Evolutionary conservation across 2,329 filamentous ascomycete species (phyloP), one percentile per base, ranked within the genome.

Genomic region (Myriosclerotinia scirpicola): DNA sequence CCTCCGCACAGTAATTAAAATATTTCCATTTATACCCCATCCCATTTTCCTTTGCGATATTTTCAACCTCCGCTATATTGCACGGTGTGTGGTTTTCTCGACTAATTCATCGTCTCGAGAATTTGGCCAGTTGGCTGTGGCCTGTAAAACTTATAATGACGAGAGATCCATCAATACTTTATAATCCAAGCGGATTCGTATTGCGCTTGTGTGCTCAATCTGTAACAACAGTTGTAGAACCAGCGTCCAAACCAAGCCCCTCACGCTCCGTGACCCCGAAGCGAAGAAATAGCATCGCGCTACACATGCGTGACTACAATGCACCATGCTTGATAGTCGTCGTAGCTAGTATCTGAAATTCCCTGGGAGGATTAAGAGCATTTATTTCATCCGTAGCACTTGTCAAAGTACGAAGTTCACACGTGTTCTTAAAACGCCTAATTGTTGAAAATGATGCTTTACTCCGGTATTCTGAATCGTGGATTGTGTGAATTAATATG

Each of bases 321-420:
- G 42, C 44, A n/a, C 78, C 75, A 40, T 78, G 78, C 59, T 75
- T 75, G 56, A 78, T 71, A 9, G 77, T 79, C n/a, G 76, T 79
- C 0, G 74, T 78, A 12, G 69, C 75, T 40, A 77, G 76, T 2
- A 72, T 68, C 61, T 79, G 77, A 9, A 76, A 72, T 53, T 71
- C 69, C 9, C 75, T 75, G 3, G 75, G 71, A n/a, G 74, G 73
- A 58, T 75, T 77, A 20, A 76, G 71, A 38, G 68, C 48, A 50
- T 73, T 74, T 68, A 78, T 60, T 64, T 79, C 76, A 63, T 78
- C 74, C 11, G 74, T 76, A 17, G 76, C 76, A 54, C 72, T 75
- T 15, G 71, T 75, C 5, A 79, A 66, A 36, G 68, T 76, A 38
- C 71, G 74, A 30, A 75, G 63, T 64, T 76, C 75, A 56, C 72